Conservation (phyloP, 2,329 filamentous ascomycete species). For the Fusarium sp. region DNA sequence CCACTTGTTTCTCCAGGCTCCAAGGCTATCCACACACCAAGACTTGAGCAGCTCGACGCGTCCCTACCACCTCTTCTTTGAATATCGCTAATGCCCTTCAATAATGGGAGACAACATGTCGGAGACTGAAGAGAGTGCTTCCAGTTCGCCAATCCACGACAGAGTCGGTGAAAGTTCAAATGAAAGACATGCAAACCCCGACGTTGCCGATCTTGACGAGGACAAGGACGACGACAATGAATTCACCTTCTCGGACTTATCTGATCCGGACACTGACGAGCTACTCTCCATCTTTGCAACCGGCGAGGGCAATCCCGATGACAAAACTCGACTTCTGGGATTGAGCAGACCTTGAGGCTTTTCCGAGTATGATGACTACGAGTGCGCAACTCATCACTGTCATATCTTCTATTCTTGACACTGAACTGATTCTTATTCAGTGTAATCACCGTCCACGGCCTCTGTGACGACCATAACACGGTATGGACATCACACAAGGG, state of each 20-base stretch:
- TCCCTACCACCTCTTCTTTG: not conserved
- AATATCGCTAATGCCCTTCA: not conserved
- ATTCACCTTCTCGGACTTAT: not conserved
- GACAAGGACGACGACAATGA: not conserved
- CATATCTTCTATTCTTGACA: too few relatives aligned
- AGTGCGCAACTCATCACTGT: not conserved
- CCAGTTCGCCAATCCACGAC: not conserved
- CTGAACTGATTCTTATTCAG: not conserved
- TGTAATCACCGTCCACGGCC: slow-evolving; percentile 20
- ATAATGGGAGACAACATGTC: not conserved
- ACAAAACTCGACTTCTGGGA: not conserved
- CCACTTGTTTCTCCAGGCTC: not conserved
- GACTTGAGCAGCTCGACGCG: not conserved
- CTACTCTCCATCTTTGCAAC: not conserved
- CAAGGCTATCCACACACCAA: not conserved
- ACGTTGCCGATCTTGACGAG: not conserved
- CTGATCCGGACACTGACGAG: not conserved
- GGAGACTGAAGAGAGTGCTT: not conserved
- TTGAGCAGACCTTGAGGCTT: not conserved
- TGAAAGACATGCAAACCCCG: not conserved
- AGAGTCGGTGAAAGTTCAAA: not conserved
- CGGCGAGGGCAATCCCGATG: not conserved
- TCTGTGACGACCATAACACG: slow-evolving; percentile 15
- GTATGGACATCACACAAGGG: slow-evolving; percentile 3
- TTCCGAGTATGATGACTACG: not conserved